A percentile compares a stretch with the other conserved stretches of the same genome.
Conservation (phyloP, 1,284 basidiomycete species). For the Trichosporon ovoides region DNA sequence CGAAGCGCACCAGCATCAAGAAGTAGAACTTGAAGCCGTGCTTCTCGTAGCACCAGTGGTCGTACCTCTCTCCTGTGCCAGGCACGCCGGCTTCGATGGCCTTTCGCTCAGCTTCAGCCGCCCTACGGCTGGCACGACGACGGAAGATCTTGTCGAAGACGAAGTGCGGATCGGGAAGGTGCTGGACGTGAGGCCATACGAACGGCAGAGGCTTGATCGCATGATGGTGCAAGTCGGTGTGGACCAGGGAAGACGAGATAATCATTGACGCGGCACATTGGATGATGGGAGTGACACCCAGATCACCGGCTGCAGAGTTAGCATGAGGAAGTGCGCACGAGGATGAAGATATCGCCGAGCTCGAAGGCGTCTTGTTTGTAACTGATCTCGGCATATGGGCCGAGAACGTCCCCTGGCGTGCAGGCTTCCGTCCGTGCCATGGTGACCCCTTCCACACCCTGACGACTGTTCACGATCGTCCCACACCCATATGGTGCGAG, state of each 20-base stretch:
- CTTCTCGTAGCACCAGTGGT: not conserved
- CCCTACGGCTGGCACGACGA: not conserved
- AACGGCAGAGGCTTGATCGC: conserved; percentile 43
- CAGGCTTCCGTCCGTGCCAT: too few species aligned
- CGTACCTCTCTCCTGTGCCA: not conserved
- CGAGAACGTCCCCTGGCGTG: too few species aligned
- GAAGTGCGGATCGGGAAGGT: conserved; percentile 43
- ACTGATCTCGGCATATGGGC: too few species aligned
- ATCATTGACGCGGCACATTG: conserved; percentile 45
- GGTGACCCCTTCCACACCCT: too few species aligned
- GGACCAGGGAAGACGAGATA: conserved; percentile 48
- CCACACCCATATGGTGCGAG: too few species aligned
- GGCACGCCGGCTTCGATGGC: not conserved
- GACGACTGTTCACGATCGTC: too few species aligned
- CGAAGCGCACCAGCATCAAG: conserved; percentile 46
- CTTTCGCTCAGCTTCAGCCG: not conserved
- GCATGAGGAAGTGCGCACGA: too few species aligned
- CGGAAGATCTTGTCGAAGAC: conserved; percentile 20
- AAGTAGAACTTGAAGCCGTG: conserved; percentile 32
- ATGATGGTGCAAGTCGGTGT: conserved; percentile 46
- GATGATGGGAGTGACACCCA: conserved; percentile 49
- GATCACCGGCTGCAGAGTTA: conserved; percentile 35
- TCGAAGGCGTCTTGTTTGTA: too few species aligned
- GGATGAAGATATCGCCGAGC: too few species aligned
- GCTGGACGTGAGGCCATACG: conserved; percentile 48